Evolutionary conservation across 2,329 filamentous ascomycete species (phyloP).

Genomic region (Sarocladium strictum): DNA sequence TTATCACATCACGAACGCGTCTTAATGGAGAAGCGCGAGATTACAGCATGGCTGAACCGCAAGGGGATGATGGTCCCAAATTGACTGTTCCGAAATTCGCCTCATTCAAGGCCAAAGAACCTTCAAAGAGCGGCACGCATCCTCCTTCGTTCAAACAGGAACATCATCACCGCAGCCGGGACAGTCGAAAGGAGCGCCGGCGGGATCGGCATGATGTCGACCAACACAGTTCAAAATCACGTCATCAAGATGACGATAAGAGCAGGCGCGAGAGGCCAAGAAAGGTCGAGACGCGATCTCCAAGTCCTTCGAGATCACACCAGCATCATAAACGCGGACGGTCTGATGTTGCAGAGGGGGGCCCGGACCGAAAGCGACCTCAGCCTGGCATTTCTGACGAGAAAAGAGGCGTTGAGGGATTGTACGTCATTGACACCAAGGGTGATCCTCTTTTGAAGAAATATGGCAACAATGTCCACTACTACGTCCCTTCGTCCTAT

Average conservation of each 20-base stretch:
- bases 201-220: conserved; percentile 13
- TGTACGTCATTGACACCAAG: conserved; percentile 48
- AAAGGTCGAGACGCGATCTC: not conserved
- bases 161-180: not conserved
- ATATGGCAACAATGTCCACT: conserved; percentile 66
- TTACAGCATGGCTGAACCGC: conserved; percentile 11
- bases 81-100: conserved; percentile 60
- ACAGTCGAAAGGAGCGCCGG: not conserved
- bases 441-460: conserved; percentile 71
- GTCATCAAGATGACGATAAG: not conserved
- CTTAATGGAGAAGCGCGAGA: not conserved
- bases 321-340: not conserved
- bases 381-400: not conserved
- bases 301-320: not conserved
- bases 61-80: conserved; percentile 18
- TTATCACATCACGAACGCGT: not conserved
- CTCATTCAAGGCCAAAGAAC: conserved; percentile 57
- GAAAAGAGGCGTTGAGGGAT: not conserved
- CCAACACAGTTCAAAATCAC: not conserved
- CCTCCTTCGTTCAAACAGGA: conserved; percentile 14
- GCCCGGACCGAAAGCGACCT: not conserved
- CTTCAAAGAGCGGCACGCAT: conserved; percentile 27
- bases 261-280: not conserved
- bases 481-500: conserved; percentile 64
- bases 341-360: not conserved